Base-by-base conservation (phyloP, 371 early-diverging fungal genomes). In the Apophysomyces elegans region DNA sequence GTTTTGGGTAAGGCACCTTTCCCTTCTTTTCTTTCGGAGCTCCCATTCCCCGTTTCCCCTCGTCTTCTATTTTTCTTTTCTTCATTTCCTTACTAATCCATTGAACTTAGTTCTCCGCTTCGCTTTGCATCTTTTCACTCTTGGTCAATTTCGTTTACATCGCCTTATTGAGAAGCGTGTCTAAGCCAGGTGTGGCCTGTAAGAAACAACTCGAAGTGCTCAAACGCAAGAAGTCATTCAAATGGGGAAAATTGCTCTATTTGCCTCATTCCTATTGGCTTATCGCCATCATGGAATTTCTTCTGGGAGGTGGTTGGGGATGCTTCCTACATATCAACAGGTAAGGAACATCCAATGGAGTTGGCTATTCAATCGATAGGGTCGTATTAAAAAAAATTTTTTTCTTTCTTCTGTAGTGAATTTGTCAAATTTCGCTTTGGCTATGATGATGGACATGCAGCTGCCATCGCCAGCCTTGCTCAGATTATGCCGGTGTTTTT, bases 241-340 rank as follows among this genome's bases (percentile, higher is more conserved):
- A 80, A 16, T 82, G 85, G 72, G 69, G 73, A 45, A 80, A 84
- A 54, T 65, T 91, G 18, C 63, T 88, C 62, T 77, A 79, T 43
- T 72, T 91, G 50, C 89, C 91, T 12, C 81, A 80, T 47, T 75
- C 86, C 4, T 90, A 81, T 65, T 91, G 92, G 92, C 67, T 90
- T 44, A 75, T 90, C 47, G 81, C 83, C 4, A 58, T 76, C 32
- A 79, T 88, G 75, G 86, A 87, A 59, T 87, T 91, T 61, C 71
- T 84, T 3, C 68, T 91, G 13, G 90, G 91, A n/a, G 86, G 88
- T 59, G 81, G 77, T 7, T 91, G 92, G 91, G 91, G 86, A 60
- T 86, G 86, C 66, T 91, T 91, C 67, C 67, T 91, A 43, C 90
- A 90, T 65, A 89, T 91, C 62, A 87, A 88, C 62, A 83, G 82